These are phyloP conservation scores for Chrysosporium keratinophilum DNA, from an alignment of 2,329 filamentous ascomycete species.

Conservation along the genomic window DNA sequence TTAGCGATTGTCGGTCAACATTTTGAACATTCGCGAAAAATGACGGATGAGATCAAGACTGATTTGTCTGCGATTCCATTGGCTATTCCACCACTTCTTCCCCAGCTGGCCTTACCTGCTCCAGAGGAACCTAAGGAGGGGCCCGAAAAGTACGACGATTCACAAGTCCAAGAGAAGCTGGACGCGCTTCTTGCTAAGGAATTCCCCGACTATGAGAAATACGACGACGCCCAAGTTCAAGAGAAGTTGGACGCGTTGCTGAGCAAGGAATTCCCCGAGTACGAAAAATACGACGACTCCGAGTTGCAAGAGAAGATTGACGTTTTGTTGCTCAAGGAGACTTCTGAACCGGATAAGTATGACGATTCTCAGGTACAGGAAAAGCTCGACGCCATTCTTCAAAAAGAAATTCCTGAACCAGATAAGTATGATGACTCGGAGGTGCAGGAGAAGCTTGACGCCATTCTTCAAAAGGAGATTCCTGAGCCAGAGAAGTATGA, in stretches of 20 bases:
- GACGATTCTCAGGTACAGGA: constrained; percentile 50
- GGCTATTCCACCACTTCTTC: constrained; percentile 48
- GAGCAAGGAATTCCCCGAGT: neutral
- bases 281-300: constrained; percentile 49
- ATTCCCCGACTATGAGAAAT: constrained; percentile 42
- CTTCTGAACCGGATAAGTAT: constrained; percentile 37
- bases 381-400: constrained; percentile 45
- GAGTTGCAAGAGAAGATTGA: constrained; percentile 51
- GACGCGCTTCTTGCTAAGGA: constrained; percentile 33
- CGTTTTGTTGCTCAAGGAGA: constrained; percentile 32
- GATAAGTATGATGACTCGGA: constrained; percentile 54
- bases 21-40: constrained; percentile 72
- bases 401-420: constrained; percentile 7
- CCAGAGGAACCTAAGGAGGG: constrained; percentile 22
- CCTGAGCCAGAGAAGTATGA: constrained; percentile 51
- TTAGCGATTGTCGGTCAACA: constrained; percentile 72
- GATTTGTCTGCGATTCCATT: constrained; percentile 41
- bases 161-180: constrained; percentile 49
- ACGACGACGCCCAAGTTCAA: constrained; percentile 49
- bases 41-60: constrained; percentile 51
- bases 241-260: constrained; percentile 48
- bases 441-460: constrained; percentile 51
- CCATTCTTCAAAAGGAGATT: constrained; percentile 25
- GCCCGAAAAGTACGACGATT: constrained; percentile 62
- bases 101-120: constrained; percentile 25